A percentile compares a stretch with the other conserved stretches of the same genome.
Conservation (phyloP, 768 basidiomycete genomes). For the Termitomyces sp. region DNA sequence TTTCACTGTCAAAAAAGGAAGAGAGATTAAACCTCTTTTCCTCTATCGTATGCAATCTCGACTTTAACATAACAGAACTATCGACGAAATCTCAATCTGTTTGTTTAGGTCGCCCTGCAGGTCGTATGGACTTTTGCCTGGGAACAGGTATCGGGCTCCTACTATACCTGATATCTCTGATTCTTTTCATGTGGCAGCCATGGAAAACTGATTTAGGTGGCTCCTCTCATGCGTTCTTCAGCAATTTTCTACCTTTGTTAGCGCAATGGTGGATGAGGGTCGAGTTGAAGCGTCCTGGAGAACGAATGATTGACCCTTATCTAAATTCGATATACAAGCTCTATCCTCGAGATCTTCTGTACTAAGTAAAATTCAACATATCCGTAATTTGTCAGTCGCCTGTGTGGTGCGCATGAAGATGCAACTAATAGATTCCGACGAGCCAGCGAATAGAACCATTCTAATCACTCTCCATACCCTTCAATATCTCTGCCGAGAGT, state of each 20-base stretch:
- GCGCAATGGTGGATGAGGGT: neutral
- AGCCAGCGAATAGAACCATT: neutral
- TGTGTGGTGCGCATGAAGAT: neutral
- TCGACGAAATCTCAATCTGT: neutral
- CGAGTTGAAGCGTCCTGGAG: neutral
- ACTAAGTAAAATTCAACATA: neutral
- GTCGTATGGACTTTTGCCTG: neutral
- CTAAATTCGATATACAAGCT: neutral
- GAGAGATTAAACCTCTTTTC: neutral
- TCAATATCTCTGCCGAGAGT: too few relatives aligned
- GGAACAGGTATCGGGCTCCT: neutral
- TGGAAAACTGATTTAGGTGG: neutral
- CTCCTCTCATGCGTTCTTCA: neutral
- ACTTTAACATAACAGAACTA: too few relatives aligned
- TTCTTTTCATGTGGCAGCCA: neutral
- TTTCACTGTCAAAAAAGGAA: neutral
- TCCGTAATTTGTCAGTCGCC: neutral
- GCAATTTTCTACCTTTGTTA: neutral
- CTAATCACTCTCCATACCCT: neutral
- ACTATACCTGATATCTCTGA: neutral
- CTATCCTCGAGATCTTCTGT: neutral
- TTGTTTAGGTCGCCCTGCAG: neutral
- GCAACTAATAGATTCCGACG: neutral
- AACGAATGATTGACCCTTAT: neutral
- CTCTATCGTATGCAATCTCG: neutral